Evolutionary conservation across 306 rosid species (phyloP).

Genomic region (Cyamopsis tetragonoloba): DNA sequence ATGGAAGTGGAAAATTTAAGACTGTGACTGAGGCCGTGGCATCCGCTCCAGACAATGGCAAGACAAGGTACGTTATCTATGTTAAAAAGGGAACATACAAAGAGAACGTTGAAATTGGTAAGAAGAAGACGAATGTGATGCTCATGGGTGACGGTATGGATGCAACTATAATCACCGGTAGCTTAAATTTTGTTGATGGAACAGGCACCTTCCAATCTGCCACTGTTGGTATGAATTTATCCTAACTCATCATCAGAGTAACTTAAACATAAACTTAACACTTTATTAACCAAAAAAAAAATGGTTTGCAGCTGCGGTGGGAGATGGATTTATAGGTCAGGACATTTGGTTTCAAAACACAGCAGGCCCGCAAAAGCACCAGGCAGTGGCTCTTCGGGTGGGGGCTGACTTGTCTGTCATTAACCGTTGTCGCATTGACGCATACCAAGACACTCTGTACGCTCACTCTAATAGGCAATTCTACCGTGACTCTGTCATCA

Average conservation of each 20-base stretch:
- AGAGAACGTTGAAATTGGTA: constrained; percentile 48
- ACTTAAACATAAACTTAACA: too few relatives aligned
- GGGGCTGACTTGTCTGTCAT: constrained; percentile 51
- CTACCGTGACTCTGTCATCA: constrained; percentile 50
- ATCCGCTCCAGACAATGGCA: constrained; percentile 43
- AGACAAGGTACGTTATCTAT: constrained; percentile 43
- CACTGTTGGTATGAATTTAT: constrained; percentile 46
- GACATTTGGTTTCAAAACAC: constrained; percentile 61
- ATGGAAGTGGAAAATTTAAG: constrained; percentile 60
- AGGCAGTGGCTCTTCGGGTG: constrained; percentile 64
- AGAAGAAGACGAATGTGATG: constrained; percentile 48
- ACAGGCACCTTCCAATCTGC: constrained; percentile 48
- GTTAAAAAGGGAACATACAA: constrained; percentile 54
- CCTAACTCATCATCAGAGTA: too few relatives aligned
- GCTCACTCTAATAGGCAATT: constrained; percentile 61
- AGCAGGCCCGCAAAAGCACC: constrained; percentile 65
- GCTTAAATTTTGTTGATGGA: constrained; percentile 53
- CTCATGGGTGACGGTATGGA: constrained; percentile 68
- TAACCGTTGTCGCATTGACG: constrained; percentile 59
- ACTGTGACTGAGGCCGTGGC: constrained; percentile 55
- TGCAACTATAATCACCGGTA: constrained; percentile 54
- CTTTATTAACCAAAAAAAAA: too few relatives aligned
- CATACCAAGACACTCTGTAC: constrained; percentile 68
- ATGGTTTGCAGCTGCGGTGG: constrained; percentile 49
- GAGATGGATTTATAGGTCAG: constrained; percentile 65